Evolutionary conservation across 495 filamentous ascomycete genomes (phyloP).

Genomic region (Aspergillus taichungensis): DNA sequence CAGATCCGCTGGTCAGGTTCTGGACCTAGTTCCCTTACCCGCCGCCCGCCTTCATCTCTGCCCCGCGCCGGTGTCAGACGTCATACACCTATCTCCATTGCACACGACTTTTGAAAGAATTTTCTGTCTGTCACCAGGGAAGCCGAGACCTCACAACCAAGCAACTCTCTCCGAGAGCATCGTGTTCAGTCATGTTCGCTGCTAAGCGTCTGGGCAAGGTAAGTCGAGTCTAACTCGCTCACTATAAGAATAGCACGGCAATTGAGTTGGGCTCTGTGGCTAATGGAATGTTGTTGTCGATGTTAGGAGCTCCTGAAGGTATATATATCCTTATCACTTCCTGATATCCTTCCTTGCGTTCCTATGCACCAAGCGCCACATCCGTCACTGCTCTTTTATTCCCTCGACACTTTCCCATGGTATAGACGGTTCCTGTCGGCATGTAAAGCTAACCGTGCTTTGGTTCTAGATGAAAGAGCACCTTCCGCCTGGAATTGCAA

Average conservation of each 20-base stretch:
- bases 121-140: not conserved
- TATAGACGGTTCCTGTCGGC: too few relatives aligned
- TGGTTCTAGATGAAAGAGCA: conserved; percentile 37
- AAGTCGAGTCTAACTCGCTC: not conserved
- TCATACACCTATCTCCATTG: conserved; percentile 11
- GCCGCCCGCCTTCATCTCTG: too few relatives aligned
- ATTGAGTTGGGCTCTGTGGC: too few relatives aligned
- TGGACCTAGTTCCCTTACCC: too few relatives aligned
- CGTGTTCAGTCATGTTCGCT: conserved; percentile 28
- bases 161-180: too few relatives aligned
- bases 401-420: too few relatives aligned
- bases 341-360: not conserved
- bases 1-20: too few relatives aligned
- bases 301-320: conserved; percentile 36
- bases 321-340: conserved; percentile 3
- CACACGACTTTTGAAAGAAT: not conserved
- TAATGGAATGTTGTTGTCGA: too few relatives aligned
- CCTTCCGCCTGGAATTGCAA: conserved; percentile 59
- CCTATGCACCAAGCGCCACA: not conserved
- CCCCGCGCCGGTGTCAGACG: conserved; percentile 12
- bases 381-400: too few relatives aligned
- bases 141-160: not conserved
- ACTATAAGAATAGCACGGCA: too few relatives aligned
- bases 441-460: not conserved
- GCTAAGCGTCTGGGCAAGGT: conserved; percentile 43